Conservation (phyloP, 192 early-diverging fungal species). For the Podila verticillata region DNA sequence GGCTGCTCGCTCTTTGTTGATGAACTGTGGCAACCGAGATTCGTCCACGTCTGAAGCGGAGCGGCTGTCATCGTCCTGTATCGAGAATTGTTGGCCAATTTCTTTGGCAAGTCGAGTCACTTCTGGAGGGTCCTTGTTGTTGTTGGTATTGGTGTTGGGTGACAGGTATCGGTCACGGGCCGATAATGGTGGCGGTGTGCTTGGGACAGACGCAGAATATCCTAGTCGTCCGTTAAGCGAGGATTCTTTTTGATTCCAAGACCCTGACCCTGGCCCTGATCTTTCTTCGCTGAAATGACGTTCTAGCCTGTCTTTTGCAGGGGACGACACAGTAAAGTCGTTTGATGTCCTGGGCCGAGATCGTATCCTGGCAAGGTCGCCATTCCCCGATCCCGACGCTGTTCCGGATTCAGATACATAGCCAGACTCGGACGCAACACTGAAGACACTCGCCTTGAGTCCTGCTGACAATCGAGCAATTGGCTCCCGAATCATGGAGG, state of each 20-base stretch:
- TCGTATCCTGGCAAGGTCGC: not conserved
- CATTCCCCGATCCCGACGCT: not conserved
- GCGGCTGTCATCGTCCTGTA: not conserved
- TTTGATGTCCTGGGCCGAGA: not conserved
- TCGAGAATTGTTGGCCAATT: not conserved
- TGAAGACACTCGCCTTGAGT: constrained; percentile 40
- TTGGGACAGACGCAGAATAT: constrained; percentile 7
- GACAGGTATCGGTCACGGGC: constrained; percentile 17
- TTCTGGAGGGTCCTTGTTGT: not conserved
- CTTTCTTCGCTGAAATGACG: not conserved
- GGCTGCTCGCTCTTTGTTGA: not conserved
- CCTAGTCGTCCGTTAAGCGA: not conserved
- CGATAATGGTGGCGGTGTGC: constrained; percentile 8
- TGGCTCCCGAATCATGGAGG: constrained; percentile 38
- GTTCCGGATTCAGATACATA: constrained; percentile 32
- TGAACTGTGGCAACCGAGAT: constrained; percentile 19
- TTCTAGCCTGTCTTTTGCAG: not conserved
- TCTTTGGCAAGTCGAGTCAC: not conserved
- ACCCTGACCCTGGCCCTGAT: not conserved
- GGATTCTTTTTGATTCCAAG: not conserved
- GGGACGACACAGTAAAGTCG: not conserved
- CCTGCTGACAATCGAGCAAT: constrained; percentile 44
- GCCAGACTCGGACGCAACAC: constrained; percentile 15
- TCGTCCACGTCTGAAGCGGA: not conserved
- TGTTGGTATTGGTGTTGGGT: constrained; percentile 1